phyloP scores from a whole-genome alignment of 345 rosid genomes.

The Pistacia integerrima region DNA sequence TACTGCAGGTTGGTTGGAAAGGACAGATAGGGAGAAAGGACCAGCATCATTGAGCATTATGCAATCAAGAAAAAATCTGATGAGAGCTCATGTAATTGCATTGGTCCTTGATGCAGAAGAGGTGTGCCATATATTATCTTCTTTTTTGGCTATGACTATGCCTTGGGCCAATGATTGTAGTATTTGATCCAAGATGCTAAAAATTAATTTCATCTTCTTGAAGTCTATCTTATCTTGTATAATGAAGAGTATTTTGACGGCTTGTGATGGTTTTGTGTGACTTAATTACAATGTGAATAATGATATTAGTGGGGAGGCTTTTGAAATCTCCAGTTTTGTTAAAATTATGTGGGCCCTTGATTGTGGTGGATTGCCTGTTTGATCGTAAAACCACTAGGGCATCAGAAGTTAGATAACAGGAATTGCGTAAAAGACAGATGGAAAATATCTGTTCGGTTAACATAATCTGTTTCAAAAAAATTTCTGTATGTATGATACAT shows the following conservation, averaged over 20 bases:
- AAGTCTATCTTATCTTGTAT: not conserved
- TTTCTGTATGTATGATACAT: slow-evolving; percentile 1
- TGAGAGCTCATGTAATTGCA: slow-evolving; percentile 94
- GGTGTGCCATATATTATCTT: slow-evolving; percentile 41
- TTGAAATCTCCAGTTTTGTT: not conserved
- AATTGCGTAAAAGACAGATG: not conserved
- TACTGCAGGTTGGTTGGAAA: slow-evolving; percentile 98
- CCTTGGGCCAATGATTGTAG: not conserved
- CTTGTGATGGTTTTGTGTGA: not conserved
- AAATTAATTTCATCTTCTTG: not conserved
- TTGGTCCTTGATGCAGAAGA: slow-evolving; percentile 96
- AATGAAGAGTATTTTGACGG: not conserved
- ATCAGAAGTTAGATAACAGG: not conserved
- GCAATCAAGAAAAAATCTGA: slow-evolving; percentile 93
- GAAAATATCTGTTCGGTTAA: not conserved
- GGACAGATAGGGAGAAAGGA: slow-evolving; percentile 83
- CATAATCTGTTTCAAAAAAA: slow-evolving; percentile 1
- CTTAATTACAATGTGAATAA: not conserved
- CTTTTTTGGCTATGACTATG: slow-evolving; percentile 6
- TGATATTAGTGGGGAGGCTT: not conserved
- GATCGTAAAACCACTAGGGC: not conserved
- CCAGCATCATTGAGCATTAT: slow-evolving; percentile 86
- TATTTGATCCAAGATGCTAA: not conserved
- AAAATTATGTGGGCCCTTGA: not conserved
- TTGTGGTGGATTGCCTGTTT: not conserved